Conservation (phyloP, 2,329 filamentous ascomycete genomes). For the Hyphodiscus sp. region DNA sequence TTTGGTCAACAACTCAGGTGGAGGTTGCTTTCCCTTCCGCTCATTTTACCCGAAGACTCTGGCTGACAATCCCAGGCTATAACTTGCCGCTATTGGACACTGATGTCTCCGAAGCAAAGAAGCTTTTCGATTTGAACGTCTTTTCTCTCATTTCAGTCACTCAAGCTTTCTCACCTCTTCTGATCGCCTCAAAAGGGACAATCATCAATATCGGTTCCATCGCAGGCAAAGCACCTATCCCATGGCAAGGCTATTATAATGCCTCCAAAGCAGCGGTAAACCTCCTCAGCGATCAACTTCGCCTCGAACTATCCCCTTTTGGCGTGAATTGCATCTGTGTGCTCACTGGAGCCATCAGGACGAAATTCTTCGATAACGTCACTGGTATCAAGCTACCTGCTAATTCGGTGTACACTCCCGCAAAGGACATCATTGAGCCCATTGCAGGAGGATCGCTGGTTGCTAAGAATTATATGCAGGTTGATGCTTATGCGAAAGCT, state of each 20-base stretch:
- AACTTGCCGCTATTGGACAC: slow-evolving; percentile 30
- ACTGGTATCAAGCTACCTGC: slow-evolving; percentile 8
- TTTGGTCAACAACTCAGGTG: slow-evolving; percentile 39
- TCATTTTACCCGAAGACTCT: neutral
- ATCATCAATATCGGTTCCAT: slow-evolving; percentile 40
- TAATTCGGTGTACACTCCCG: slow-evolving; percentile 17
- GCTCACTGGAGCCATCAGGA: slow-evolving; percentile 17
- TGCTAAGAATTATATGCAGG: slow-evolving; percentile 3
- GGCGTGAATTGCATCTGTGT: slow-evolving; percentile 19
- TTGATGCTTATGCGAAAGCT: slow-evolving; percentile 13
- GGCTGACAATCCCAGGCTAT: slow-evolving; percentile 19
- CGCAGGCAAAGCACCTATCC: slow-evolving; percentile 8
- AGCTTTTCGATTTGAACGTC: slow-evolving; percentile 30
- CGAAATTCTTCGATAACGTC: slow-evolving; percentile 20
- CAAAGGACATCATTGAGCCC: slow-evolving; percentile 14
- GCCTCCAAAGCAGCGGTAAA: slow-evolving; percentile 20
- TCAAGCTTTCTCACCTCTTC: slow-evolving; percentile 27
- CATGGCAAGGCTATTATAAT: slow-evolving; percentile 21
- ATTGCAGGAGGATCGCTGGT: slow-evolving; percentile 5
- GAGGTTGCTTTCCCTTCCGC: neutral
- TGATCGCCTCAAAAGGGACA: slow-evolving; percentile 29
- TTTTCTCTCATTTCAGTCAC: slow-evolving; percentile 29
- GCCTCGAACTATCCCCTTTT: slow-evolving; percentile 18
- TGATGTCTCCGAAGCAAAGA: slow-evolving; percentile 22
- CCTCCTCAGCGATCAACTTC: slow-evolving; percentile 13